Evolutionary conservation across 257 asterid genomes (phyloP).

Genomic region (Nemophila menziesii): DNA sequence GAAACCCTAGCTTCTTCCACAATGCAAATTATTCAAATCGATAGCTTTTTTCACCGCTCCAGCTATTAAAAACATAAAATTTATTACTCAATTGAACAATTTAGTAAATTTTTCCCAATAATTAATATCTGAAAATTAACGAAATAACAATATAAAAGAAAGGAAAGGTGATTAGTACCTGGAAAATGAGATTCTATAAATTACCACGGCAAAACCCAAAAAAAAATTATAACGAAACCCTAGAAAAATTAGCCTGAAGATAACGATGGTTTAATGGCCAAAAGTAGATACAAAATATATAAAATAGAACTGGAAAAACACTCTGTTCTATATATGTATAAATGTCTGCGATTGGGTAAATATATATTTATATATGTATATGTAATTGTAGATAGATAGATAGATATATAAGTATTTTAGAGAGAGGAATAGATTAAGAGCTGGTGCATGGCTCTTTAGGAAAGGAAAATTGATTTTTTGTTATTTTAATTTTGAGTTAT

Average conservation of each 20-base stretch:
- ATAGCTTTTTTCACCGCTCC: not conserved
- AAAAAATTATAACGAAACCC: not conserved
- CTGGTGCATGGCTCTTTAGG: slow-evolving; percentile 9
- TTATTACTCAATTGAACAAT: not conserved
- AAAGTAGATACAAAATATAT: no score
- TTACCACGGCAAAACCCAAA: not conserved
- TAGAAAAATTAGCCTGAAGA: not conserved
- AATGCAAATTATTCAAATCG: not conserved
- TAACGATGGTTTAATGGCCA: not conserved
- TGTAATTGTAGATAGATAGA: not conserved
- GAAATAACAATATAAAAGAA: not conserved
- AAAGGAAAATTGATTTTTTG: slow-evolving; percentile 1
- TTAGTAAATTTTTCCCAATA: not conserved
- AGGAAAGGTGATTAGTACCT: not conserved
- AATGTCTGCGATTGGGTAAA: not conserved
- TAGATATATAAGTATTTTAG: not conserved
- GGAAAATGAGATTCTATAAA: not conserved
- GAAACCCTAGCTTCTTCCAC: not conserved
- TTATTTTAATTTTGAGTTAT: not conserved
- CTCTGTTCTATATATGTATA: not conserved
- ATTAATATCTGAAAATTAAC: not conserved
- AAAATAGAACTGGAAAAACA: not conserved
- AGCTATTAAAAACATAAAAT: not conserved
- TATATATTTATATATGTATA: no score
- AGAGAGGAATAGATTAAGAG: slow-evolving; percentile 14